Evolutionary conservation across 2,329 filamentous ascomycete species (phyloP), one percentile per base, ranked within the genome.

Genomic region (Ophiostoma sp.): DNA sequence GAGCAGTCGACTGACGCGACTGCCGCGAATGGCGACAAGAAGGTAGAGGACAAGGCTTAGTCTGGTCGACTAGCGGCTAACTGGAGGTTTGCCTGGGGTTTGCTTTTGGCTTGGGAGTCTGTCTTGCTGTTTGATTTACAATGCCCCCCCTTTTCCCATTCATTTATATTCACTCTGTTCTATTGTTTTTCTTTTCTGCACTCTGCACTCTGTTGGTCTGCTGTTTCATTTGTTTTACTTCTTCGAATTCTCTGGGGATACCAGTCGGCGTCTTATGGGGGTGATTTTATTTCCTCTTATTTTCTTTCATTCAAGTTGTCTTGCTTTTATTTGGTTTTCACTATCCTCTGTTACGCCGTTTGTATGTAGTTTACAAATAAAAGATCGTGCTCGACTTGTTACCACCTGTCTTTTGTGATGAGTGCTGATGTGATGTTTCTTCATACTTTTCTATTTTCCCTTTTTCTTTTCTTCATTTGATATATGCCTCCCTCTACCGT

Each of bases 221-320:
- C 49, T 16, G 12, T 49, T 49, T 4, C 16, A 4, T 4, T 36
- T 55, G 5, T 9, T 27, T 8, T 27, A 18, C 5, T 12, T 55
- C 5, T 27, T 27, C 18, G 66, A 62, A 36, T 36, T 65, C n/a
- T 65, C 36, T 65, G 40, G 62, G 62, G 62, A 41, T 44, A 64
- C 62, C 40, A 64, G 62, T 64, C 62, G 62, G 62, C 62, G 62
- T 45, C 49, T 27, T 55, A 55, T 55, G 8, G 49, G 49, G n/a
- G 49, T 55, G 49, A 45, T 27, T 27, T 27, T 27, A 27, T n/a
- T 52, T 52, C 3, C 18, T 52, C 1, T n/a, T n/a, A 7, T 52
- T 52, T 7, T 52, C 18, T 2, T 8, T 7, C 3, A 8, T 5
- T 52, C 16, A 3, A 2, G 27, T 27, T 27, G 27, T 27, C 27